Base-by-base conservation (phyloP, 1,284 basidiomycete species). In the Ceratobasidium sp. region DNA sequence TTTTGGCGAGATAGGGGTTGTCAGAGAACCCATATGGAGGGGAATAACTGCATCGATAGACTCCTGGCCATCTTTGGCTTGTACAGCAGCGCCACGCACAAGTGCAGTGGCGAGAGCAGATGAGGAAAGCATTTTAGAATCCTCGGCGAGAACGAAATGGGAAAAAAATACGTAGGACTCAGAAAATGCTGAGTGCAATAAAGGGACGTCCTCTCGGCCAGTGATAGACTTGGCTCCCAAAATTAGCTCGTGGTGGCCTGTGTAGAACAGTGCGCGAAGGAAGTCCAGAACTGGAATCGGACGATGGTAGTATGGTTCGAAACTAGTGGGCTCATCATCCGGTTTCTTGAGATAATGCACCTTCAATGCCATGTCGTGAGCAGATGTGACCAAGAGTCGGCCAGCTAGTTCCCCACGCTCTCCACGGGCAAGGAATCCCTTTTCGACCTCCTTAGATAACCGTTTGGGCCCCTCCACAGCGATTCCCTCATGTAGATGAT, bases 1-100 rank as follows among this genome's bases (percentile, higher is more conserved):
- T 16, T 29, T 16, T 4, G 25, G 25, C 14, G 39, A 25, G n/a
- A 58, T 46, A 8, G 2, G 41, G n/a, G 21, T 11, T 25, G 11
- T 47, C 9, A 30, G 1, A 46, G 56, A 30, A n/a, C 56, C 42
- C 21, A 47, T 58, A 13, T 58, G 56, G n/a, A 58, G n/a, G 1
- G 56, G 56, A 29, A 58, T 58, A 2, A 47, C 56, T 13, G 56
- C 56, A 25, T 58, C 56, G 14, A 58, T 58, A 9, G 56, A 58
- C 8, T n/a, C 23, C 14, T 58, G 56, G 56, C 25, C 23, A 7
- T 58, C 56, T 29, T 27, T 46, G 14, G 56, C 56, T 25, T 58
- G 56, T 13, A 47, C 4, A 14, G 42, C 56, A 39, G 46, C 42
- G 19, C 56, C 56, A 16, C 56, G 42, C 1, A 42, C 27, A n/a